phyloP scores from a whole-genome alignment of 2,329 filamentous ascomycete species.

The Xylaria polymorpha region DNA sequence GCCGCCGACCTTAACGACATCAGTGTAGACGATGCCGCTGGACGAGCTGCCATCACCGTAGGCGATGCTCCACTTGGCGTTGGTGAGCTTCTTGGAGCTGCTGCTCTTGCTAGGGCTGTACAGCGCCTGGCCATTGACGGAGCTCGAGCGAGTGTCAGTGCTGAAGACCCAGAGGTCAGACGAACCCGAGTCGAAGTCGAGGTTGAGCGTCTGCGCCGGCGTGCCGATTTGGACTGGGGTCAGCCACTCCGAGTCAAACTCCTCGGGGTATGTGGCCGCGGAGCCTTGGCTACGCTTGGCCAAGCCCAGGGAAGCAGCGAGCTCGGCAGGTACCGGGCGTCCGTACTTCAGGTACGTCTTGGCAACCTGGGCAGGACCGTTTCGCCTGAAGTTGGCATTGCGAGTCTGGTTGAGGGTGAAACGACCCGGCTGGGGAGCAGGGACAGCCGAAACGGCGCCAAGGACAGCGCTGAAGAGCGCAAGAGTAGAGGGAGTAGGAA shows the following conservation, averaged over 20 bases:
- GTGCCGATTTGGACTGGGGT: constrained; percentile 46
- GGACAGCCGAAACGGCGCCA: constrained; percentile 37
- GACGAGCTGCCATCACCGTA: constrained; percentile 45
- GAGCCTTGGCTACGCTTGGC: constrained; percentile 36
- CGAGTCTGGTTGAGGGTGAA: constrained; percentile 40
- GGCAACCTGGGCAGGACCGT: constrained; percentile 39
- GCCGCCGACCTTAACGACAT: constrained; percentile 41
- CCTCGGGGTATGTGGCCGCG: constrained; percentile 31
- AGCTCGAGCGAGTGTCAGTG: constrained; percentile 33
- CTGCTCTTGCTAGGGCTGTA: constrained; percentile 43
- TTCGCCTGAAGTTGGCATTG: constrained; percentile 39
- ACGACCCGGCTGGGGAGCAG: constrained; percentile 31
- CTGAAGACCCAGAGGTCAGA: constrained; percentile 48
- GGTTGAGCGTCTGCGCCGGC: constrained; percentile 43
- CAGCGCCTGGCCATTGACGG: constrained; percentile 40
- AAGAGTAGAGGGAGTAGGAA: constrained; percentile 31
- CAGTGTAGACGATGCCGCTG: constrained; percentile 49
- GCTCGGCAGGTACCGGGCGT: constrained; percentile 33
- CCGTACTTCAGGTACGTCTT: constrained; percentile 44
- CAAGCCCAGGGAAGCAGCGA: constrained; percentile 33
- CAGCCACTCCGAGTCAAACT: constrained; percentile 42
- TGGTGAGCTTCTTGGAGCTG: constrained; percentile 37
- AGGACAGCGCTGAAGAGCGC: constrained; percentile 37
- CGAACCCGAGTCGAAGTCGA: constrained; percentile 48
- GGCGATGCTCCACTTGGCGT: constrained; percentile 41